A percentile compares a stretch with the other conserved stretches of the same genome.
Evolutionary conservation across 2,329 filamentous ascomycete genomes (phyloP).

Genomic region (Colletotrichum agaves): DNA sequence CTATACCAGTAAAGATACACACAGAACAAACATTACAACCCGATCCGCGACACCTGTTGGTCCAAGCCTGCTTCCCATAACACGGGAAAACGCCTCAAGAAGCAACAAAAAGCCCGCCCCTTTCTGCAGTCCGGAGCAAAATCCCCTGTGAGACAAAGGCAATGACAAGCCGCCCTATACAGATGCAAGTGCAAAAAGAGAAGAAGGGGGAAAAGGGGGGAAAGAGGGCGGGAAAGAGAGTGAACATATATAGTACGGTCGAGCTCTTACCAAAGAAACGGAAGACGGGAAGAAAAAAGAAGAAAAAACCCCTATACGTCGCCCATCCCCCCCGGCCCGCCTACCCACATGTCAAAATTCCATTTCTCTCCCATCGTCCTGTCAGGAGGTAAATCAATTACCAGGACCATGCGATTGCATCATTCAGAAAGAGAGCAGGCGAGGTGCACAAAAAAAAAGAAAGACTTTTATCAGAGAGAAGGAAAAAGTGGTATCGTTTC

Average conservation of each 20-base stretch:
- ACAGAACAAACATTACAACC: not conserved
- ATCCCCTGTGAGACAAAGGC: not conserved
- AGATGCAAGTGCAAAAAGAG: slow-evolving; percentile 26
- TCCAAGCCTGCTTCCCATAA: not conserved
- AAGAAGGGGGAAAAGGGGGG: too few species aligned
- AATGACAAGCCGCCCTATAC: not conserved
- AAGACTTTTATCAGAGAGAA: too few species aligned
- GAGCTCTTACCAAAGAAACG: slow-evolving; percentile 26
- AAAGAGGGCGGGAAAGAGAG: too few species aligned
- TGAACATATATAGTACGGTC: slow-evolving; percentile 22
- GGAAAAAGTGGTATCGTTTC: not conserved
- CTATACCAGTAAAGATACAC: not conserved
- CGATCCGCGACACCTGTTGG: not conserved
- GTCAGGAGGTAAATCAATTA: not conserved
- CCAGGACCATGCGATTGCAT: slow-evolving; percentile 12
- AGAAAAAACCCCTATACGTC: slow-evolving; percentile 31
- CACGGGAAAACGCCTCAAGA: not conserved
- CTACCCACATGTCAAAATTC: not conserved
- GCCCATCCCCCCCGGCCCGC: not conserved
- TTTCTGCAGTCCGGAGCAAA: not conserved
- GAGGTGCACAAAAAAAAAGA: slow-evolving; percentile 1
- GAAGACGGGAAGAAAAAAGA: not conserved
- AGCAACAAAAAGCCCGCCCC: not conserved
- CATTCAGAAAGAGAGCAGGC: slow-evolving; percentile 1
- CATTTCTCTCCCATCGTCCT: not conserved